These are phyloP conservation scores for Globisporangium paddicum DNA, from an alignment of 352 stramenopile genomes.

Conservation along the genomic window DNA sequence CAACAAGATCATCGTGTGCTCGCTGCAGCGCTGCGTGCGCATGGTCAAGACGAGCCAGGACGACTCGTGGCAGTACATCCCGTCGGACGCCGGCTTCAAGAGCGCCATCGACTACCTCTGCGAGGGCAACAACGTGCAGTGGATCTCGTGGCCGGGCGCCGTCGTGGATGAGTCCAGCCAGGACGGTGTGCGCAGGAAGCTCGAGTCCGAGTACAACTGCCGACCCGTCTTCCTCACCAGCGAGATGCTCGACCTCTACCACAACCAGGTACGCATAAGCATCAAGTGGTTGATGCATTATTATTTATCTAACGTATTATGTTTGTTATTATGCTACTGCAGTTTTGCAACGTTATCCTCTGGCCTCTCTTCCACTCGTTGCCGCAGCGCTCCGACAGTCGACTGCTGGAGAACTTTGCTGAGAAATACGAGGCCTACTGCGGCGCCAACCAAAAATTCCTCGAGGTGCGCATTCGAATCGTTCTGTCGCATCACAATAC, in stretches of 20 bases:
- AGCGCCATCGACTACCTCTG: constrained; percentile 73
- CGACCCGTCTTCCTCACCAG: constrained; percentile 79
- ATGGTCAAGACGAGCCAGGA: constrained; percentile 69
- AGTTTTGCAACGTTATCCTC: constrained; percentile 89
- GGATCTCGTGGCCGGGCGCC: constrained; percentile 87
- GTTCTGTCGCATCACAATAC: too few species aligned
- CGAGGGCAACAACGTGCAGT: constrained; percentile 81
- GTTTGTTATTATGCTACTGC: background rate
- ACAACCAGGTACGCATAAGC: constrained; percentile 73
- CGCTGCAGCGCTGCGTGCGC: constrained; percentile 60
- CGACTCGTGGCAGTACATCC: constrained; percentile 73
- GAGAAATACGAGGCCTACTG: constrained; percentile 88
- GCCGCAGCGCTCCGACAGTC: constrained; percentile 66
- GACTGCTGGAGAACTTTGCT: constrained; percentile 75
- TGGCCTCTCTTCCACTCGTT: constrained; percentile 91
- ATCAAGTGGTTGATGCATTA: too few species aligned
- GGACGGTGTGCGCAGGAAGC: constrained; percentile 61
- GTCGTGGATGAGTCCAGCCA: constrained; percentile 78
- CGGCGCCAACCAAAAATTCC: constrained; percentile 83
- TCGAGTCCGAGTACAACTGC: constrained; percentile 82
- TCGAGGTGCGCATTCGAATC: constrained; percentile 35
- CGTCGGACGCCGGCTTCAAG: constrained; percentile 57
- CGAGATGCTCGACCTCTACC: constrained; percentile 80
- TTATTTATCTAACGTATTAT: too few species aligned
- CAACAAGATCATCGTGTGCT: constrained; percentile 82